These are phyloP conservation scores for Acacia concinna DNA, from an alignment of 331 rosid species.

Conservation along the genomic window DNA sequence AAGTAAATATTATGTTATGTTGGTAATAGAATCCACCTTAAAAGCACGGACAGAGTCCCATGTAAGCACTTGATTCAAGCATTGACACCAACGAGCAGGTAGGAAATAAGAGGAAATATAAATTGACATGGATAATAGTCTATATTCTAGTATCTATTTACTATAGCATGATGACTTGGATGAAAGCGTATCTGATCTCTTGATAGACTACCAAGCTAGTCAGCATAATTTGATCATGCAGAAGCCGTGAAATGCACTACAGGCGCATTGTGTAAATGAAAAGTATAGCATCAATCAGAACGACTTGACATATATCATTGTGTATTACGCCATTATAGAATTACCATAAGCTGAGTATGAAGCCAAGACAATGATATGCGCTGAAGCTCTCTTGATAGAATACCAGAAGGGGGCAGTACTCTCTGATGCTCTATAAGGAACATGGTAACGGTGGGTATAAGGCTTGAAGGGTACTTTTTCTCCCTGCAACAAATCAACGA, in stretches of 20 bases:
- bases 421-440: slow-evolving; percentile 44
- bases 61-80: background rate
- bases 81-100: background rate
- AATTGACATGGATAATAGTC: background rate
- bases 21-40: background rate
- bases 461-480: slow-evolving; percentile 46
- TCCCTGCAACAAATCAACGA: slow-evolving; percentile 31
- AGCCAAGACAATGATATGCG: slow-evolving; percentile 46
- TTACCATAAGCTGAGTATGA: slow-evolving; percentile 54
- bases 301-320: background rate
- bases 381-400: slow-evolving; percentile 53
- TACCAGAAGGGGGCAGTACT: slow-evolving; percentile 49
- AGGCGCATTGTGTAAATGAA: background rate
- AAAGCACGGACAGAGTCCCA: background rate
- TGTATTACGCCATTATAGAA: background rate
- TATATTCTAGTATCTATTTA: background rate
- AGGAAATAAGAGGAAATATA: background rate
- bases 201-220: background rate
- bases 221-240: background rate
- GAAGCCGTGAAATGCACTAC: slow-evolving; percentile 16
- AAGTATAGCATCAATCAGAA: slow-evolving; percentile 7
- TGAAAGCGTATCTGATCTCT: background rate
- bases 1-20: background rate
- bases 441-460: slow-evolving; percentile 38
- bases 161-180: background rate